Evolutionary conservation across 2,329 filamentous ascomycete species (phyloP), one percentile per base, ranked within the genome.

Genomic region (Pezizomycotina sp.): DNA sequence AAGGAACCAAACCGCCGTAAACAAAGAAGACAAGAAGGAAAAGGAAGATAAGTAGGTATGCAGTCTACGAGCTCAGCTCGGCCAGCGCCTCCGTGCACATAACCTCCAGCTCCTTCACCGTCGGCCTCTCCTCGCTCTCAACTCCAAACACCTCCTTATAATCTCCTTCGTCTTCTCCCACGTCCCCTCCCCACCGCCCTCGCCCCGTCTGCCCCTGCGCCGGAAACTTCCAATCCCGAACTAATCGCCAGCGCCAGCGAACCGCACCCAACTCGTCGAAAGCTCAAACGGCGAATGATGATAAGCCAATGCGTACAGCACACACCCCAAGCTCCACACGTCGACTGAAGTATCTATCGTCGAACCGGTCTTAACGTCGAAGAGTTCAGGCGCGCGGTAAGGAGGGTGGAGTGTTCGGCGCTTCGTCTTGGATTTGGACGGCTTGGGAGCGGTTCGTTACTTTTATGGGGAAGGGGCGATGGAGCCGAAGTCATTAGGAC

Each of bases 321-420:
- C 95, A 63, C 89, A 95, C 33, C 89, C 89, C 14, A 98, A 62
- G 10, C 81, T 92, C 89, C 89, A 98, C 48, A 98, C 92, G 58
- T 98, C 89, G 25, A 92, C 82, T 56, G 93, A 93, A 8, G 84
- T 92, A 59, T 95, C 89, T 53, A 98, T 77, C 32, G 82, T 71
- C 31, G 77, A 75, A 45, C 81, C 86, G 3, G 83, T 93, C 60
- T 92, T 92, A 38, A 95, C 89, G 57, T 98, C 89, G 58, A 98
- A 98, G 43, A 98, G 74, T 60, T 98, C 89, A 0, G 89, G 89
- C 1, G 89, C 89, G 42, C 89, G 82, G 61, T 98, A 98, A 0
- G 89, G 84, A 98, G 95, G 25, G 89, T 98, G 47, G 76, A 86
- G 64, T 95, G 86, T 58, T 98, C 89, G 36, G 86, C 89, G 89